Evolutionary conservation across 2,329 filamentous ascomycete species (phyloP), one percentile per base, ranked within the genome.

Genomic region (Hypocrella siamensis): DNA sequence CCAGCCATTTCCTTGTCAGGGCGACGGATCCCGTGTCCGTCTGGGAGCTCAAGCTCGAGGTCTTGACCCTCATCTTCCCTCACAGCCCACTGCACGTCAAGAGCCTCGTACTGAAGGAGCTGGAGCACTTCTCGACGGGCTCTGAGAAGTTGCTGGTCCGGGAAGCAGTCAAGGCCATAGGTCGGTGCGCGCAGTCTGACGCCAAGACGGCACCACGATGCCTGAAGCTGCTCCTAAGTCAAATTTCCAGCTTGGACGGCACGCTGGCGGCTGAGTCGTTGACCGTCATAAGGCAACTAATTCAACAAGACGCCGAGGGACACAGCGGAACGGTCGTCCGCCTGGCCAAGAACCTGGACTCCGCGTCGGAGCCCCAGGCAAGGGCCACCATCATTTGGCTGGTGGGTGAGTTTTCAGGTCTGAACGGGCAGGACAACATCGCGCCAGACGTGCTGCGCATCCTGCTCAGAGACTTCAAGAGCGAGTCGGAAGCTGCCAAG

Each of bases 301-400:
- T 98, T 32, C 90, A 98, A 49, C 82, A 92, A 45, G 76, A 93
- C 39, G 84, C 88, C 0, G 59, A 71, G 18, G 74, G 75, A 4
- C 90, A 98, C 49, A 68, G 74, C 9, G 79, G 77, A 26, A 98
- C 90, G 0, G 85, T 96, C 2, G 73, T 96, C 21, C 72, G 84
- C 29, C 60, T 98, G 30, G 90, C 90, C 5, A 90, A 85, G 54
- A 86, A 93, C 38, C 70, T 98, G 3, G 90, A 94, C 47, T 80
- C 79, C 4, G 82, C 85, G 2, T 83, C 80, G 0, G 86, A 90
- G 38, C 76, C 90, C 2, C 79, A 85, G 38, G 90, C 90, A 4
- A 70, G 90, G 41, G 90, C 90, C 3, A 93, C 83, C 31, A 94
- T 98, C 40, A 80, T 98, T 43, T 98, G 90, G 90, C 71, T 98